Percentiles rank a stretch among this genome's conserved stretches.
Evolutionary conservation across 441 rosid species (phyloP).

Genomic region (Euphorbia corollata): DNA sequence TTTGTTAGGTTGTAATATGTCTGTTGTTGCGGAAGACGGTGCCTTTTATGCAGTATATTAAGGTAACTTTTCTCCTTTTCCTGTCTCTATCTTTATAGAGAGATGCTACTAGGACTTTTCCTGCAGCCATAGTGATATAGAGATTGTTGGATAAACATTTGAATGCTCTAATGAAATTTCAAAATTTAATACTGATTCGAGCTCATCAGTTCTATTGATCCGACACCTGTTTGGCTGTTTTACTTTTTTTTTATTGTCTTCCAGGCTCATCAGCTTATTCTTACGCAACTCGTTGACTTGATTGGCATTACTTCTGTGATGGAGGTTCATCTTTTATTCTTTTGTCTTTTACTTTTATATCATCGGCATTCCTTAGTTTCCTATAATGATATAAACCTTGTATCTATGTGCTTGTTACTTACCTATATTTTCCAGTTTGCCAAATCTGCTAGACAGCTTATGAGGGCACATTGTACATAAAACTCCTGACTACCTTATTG

Average conservation of each 20-base stretch:
- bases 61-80: conserved; percentile 29
- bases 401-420: neutral
- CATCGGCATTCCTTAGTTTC: neutral
- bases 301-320: conserved; percentile 87
- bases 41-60: conserved; percentile 65
- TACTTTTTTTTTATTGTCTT: conserved; percentile 22
- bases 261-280: conserved; percentile 71
- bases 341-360: conserved; percentile 12
- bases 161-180: neutral
- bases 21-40: conserved; percentile 81
- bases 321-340: conserved; percentile 60
- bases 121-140: neutral
- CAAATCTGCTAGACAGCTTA: neutral
- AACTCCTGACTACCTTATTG: neutral
- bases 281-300: conserved; percentile 66
- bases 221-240: conserved; percentile 9
- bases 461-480: neutral
- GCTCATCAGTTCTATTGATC: neutral
- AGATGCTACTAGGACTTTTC: neutral
- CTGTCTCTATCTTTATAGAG: neutral
- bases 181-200: neutral
- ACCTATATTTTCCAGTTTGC: neutral
- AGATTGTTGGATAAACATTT: neutral
- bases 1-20: conserved; percentile 68
- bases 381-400: neutral